A percentile compares a stretch with the other conserved stretches of the same genome.
Conservation (phyloP, 768 basidiomycete species). For the Lentinula aciculospora region DNA sequence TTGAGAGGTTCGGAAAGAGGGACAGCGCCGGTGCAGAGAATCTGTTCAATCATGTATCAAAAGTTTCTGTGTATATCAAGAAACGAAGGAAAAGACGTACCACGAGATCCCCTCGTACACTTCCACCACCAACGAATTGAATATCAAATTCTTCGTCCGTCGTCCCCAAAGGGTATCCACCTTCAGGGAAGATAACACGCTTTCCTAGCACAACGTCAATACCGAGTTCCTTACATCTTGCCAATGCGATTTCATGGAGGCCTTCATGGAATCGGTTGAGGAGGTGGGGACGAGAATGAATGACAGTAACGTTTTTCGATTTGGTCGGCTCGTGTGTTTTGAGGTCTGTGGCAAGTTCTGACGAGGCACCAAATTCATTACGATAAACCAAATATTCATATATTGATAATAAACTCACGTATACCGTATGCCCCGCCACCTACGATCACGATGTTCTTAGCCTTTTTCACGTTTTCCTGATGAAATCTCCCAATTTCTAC, state of each 20-base stretch:
- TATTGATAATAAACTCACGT: slow-evolving; percentile 27
- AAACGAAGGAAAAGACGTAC: slow-evolving; percentile 19
- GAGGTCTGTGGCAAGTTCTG: slow-evolving; percentile 45
- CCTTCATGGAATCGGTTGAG: slow-evolving; percentile 36
- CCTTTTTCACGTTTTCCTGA: slow-evolving; percentile 25
- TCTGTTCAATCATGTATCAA: neutral
- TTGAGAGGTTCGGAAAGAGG: slow-evolving; percentile 11
- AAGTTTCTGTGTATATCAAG: neutral
- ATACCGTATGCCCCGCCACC: slow-evolving; percentile 60
- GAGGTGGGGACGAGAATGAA: slow-evolving; percentile 40
- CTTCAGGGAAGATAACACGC: slow-evolving; percentile 23
- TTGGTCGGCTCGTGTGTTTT: slow-evolving; percentile 30
- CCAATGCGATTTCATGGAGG: slow-evolving; percentile 24
- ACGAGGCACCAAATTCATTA: neutral
- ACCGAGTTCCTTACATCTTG: slow-evolving; percentile 25
- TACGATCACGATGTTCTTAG: slow-evolving; percentile 40
- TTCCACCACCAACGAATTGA: slow-evolving; percentile 29
- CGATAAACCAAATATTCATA: neutral
- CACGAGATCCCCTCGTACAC: slow-evolving; percentile 33
- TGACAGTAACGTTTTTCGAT: slow-evolving; percentile 33
- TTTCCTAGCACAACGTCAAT: slow-evolving; percentile 34
- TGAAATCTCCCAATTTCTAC: slow-evolving; percentile 18
- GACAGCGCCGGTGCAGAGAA: slow-evolving; percentile 11
- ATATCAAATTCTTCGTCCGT: slow-evolving; percentile 21
- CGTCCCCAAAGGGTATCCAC: slow-evolving; percentile 20